Evolutionary conservation across 1,284 basidiomycete species (phyloP), one percentile per base, ranked within the genome.

Genomic region (Stygiomarasmius scandens): DNA sequence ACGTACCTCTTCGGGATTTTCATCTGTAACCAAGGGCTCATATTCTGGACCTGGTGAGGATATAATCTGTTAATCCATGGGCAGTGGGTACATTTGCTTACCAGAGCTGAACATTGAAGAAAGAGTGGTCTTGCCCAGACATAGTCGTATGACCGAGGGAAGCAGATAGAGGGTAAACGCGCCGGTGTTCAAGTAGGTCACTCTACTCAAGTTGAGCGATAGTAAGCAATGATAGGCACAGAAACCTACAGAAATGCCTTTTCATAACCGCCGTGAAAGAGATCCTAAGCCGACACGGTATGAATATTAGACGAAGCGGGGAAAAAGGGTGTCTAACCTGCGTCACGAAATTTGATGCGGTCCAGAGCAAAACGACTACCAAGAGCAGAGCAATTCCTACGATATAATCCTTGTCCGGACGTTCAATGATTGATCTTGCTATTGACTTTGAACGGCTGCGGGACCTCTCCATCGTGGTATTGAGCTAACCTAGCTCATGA

Each of bases 171-270:
- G 66, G 9, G 88, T 77, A 69, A 98, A 98, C 3, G 92, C 82
- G 56, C 93, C 89, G 0, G 95, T 96, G 71, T 89, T 93, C 66
- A 94, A 75, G 66, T 95, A 97, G 2, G 95, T 97, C 47, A 94
- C 81, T 51, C 90, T 92, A 63, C 36, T 9, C 51, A 34, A 19
- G n/a, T n/a, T n/a, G n/a, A n/a, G n/a, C n/a, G 61, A 38, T 49
- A 48, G 38, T 27, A 49, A 27, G 52, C 22, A 63, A 8, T 55
- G 29, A 19, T 45, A 45, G 44, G 20, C 43, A 25, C 23, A 49
- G 23, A 36, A 52, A 75, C 86, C 62, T 63, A 90, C 90, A 93
- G 74, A 69, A 93, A 93, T 1, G 91, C 90, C 66, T 93, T 93
- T 66, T 89, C 81, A 64, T 86, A 93, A 49, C 90, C 91, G 49